These are phyloP conservation scores for Avena atlantica DNA, from an alignment of 176 grass and related monocot species.

Conservation along the genomic window DNA sequence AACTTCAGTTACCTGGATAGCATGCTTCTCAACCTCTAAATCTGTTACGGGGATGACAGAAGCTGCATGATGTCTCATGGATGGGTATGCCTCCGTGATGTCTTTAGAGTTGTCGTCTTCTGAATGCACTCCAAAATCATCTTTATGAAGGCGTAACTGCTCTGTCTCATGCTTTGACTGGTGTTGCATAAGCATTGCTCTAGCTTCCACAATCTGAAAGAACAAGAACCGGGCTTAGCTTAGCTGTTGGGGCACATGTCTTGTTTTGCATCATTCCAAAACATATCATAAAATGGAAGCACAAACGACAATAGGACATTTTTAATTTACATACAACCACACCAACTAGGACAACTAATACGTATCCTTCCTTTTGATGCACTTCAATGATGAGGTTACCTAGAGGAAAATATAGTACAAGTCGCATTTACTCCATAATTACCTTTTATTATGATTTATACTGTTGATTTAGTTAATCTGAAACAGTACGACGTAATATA, in stretches of 20 bases:
- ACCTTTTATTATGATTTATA: neutral
- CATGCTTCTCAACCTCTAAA: conserved; percentile 68
- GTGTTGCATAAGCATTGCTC: conserved; percentile 84
- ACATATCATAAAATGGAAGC: neutral
- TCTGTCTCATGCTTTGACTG: conserved; percentile 67
- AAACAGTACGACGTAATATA: neutral
- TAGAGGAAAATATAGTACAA: neutral
- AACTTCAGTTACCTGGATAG: conserved; percentile 64
- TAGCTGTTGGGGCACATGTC: neutral
- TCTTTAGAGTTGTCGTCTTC: conserved; percentile 45
- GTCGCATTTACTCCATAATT: neutral
- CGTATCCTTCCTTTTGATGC: conserved; percentile 8
- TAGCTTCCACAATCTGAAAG: conserved; percentile 90
- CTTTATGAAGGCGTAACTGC: conserved; percentile 46
- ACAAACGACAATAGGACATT: neutral
- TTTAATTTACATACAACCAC: neutral
- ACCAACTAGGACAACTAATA: conserved; percentile 1
- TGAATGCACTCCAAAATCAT: conserved; percentile 26
- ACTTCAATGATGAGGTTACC: neutral
- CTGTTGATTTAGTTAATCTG: conserved; percentile 8
- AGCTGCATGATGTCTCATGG: conserved; percentile 29
- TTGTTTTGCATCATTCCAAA: neutral
- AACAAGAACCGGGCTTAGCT: conserved; percentile 39
- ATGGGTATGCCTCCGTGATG: conserved; percentile 42
- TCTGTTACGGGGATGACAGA: conserved; percentile 54